Base-by-base conservation (phyloP, 2,329 filamentous ascomycete species). In the Fonsecaea erecta region DNA sequence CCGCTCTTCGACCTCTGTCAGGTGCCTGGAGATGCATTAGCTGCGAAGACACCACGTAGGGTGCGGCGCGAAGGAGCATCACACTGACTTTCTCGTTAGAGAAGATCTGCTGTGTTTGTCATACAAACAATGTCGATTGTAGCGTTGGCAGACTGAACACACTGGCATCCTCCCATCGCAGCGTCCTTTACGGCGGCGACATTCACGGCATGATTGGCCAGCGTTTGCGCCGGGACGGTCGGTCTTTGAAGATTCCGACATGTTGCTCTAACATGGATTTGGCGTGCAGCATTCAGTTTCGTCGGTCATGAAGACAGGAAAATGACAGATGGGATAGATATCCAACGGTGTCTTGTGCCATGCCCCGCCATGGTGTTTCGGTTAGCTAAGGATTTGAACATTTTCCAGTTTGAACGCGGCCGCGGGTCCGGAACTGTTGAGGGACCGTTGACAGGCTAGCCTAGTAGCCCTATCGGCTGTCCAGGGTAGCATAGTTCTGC, bases 101-200 rank as follows among this genome's bases (percentile, higher is more conserved):
- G 68, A 62, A 34, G 68, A 68, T 43, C 68, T 43, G 52, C 68
- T 70, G 56, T 70, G 68, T 43, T 70, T 70, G 57, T 70, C 68
- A 37, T 70, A 70, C 28, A 70, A 53, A 59, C 68, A 70, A 46
- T 70, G 68, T 51, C 68, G 62, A 52, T 68, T 70, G 60, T 70
- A 70, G 30, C 68, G 60, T 34, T 70, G 68, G 48, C 68, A 70
- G 28, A 68, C 58, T 11, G 68, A 70, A 57, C 68, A 70, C 18
- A 70, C 68, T 26, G 68, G 68, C 60, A 70, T 63, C 46, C 62
- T 57, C 5, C 60, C 65, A 18, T 70, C 68, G 52, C 68, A 70
- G 24, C 66, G 65, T 34, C 65, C 68, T 52, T 70, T 68, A 35
- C 68, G 63, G 14, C 68, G 56, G 3, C 63, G 40, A 37, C 68